These are phyloP conservation scores for Vigna unguiculata DNA, from an alignment of 306 rosid species.

Conservation along the genomic window DNA sequence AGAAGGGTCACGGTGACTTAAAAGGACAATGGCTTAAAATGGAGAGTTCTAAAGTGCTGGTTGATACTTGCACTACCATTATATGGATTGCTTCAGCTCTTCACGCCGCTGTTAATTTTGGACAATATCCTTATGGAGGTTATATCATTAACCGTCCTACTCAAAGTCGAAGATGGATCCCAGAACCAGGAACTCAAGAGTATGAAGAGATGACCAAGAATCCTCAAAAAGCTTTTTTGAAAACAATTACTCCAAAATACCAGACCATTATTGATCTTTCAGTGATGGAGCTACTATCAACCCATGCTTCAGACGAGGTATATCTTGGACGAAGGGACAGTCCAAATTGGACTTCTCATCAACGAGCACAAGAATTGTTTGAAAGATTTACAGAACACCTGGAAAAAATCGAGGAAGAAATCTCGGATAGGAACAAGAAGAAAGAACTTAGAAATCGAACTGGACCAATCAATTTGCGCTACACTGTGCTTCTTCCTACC, in stretches of 20 bases:
- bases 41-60: not conserved
- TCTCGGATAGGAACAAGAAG: no score
- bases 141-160: slow-evolving; percentile 72
- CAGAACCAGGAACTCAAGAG: slow-evolving; percentile 57
- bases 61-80: not conserved
- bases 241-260: slow-evolving; percentile 66
- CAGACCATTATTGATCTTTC: slow-evolving; percentile 61
- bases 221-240: slow-evolving; percentile 57
- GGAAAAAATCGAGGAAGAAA: no score
- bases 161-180: slow-evolving; percentile 57
- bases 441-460: no score
- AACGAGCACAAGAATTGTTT: no score
- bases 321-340: slow-evolving; percentile 45
- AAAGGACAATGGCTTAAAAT: not conserved
- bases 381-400: no score
- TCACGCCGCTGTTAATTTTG: not conserved
- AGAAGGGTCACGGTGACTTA: not conserved
- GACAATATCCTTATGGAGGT: slow-evolving; percentile 75
- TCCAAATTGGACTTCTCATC: no score
- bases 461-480: no score
- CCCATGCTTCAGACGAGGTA: slow-evolving; percentile 68
- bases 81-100: not conserved
- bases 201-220: slow-evolving; percentile 59
- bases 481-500: no score
- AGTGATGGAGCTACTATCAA: slow-evolving; percentile 67